A percentile compares a stretch with the other conserved stretches of the same genome.
Conservation (phyloP, 768 basidiomycete species). For the Hericium erinaceus region DNA sequence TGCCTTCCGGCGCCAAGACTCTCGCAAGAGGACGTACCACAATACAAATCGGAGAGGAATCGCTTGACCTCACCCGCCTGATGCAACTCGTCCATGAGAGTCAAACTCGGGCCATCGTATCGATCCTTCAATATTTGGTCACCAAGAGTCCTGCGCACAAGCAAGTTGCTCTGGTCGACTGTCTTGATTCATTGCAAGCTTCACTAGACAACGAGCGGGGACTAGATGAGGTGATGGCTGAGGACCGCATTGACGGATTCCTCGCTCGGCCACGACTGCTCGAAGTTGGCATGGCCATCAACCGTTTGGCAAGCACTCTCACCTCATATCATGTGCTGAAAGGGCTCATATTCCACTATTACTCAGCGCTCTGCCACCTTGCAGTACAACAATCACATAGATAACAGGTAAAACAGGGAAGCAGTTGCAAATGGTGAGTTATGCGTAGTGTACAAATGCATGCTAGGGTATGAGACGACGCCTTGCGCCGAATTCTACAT, state of each 20-base stretch:
- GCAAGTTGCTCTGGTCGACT: not conserved
- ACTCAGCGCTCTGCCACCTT: not conserved
- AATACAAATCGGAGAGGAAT: conserved; percentile 3
- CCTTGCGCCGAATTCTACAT: not conserved
- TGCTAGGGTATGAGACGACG: not conserved
- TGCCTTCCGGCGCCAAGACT: not conserved
- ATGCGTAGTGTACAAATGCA: not conserved
- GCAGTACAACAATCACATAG: not conserved
- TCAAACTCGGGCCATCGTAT: conserved; percentile 12
- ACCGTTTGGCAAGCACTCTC: conserved; percentile 8
- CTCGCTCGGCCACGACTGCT: conserved; percentile 7
- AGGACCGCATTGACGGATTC: conserved; percentile 10
- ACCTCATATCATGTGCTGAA: not conserved
- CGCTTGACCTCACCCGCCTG: conserved; percentile 12
- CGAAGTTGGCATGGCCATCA: conserved; percentile 14
- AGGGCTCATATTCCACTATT: not conserved
- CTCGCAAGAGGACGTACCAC: conserved; percentile 1
- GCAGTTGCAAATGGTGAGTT: not conserved
- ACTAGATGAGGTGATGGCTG: not conserved
- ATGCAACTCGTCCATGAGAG: conserved; percentile 10
- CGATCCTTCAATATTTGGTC: not conserved
- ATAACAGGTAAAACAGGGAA: not conserved
- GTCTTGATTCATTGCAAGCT: not conserved
- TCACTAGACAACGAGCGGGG: not conserved
- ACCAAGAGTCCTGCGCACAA: not conserved